phyloP scores from a whole-genome alignment of 192 early-diverging fungal genomes.

The Coemansia pectinata region DNA sequence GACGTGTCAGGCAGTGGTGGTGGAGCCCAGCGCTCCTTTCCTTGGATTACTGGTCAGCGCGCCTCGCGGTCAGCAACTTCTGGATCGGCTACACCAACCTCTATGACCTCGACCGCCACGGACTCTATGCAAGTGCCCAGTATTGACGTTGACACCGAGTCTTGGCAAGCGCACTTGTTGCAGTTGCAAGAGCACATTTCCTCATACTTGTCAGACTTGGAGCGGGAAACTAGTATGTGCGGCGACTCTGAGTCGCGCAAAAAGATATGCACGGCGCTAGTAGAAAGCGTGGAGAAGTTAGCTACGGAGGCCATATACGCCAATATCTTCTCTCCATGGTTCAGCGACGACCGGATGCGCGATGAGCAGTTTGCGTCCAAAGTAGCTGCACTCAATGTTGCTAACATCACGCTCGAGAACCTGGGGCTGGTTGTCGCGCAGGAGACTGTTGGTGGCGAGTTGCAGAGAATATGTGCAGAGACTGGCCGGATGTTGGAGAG shows the following conservation, averaged over 20 bases:
- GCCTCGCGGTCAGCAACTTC: background rate
- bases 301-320: constrained; percentile 35
- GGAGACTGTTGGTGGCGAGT: constrained; percentile 4
- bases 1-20: background rate
- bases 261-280: constrained; percentile 15
- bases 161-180: constrained; percentile 35
- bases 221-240: constrained; percentile 45
- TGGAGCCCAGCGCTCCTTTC: constrained; percentile 1
- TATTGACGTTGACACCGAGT: constrained; percentile 14
- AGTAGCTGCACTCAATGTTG: constrained; percentile 66
- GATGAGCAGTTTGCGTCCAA: constrained; percentile 67
- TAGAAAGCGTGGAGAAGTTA: constrained; percentile 48
- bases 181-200: constrained; percentile 21
- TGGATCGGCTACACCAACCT: constrained; percentile 1
- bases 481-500: constrained; percentile 27
- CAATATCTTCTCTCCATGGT: constrained; percentile 34
- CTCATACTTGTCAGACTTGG: constrained; percentile 20
- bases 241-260: constrained; percentile 44
- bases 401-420: constrained; percentile 61
- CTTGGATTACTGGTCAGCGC: constrained; percentile 37
- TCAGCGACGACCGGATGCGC: constrained; percentile 58
- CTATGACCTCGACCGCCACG: background rate
- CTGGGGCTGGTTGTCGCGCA: constrained; percentile 53
- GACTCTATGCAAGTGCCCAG: background rate
- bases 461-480: constrained; percentile 31